Evolutionary conservation across 305 asterid species (phyloP), one percentile per base, ranked within the genome.

Genomic region (Fraxinus latifolia): DNA sequence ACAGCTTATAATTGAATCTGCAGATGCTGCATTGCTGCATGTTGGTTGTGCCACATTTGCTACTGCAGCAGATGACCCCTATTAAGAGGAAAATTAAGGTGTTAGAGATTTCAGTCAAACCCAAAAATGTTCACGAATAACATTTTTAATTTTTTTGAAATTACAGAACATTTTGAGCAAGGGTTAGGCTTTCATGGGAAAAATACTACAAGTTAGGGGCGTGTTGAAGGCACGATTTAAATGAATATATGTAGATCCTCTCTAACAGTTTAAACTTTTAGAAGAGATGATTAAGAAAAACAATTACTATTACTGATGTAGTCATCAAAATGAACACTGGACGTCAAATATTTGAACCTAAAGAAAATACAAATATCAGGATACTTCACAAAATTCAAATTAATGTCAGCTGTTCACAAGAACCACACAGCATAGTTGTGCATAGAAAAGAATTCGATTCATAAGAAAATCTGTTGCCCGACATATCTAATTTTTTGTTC

Each of bases 1-100:
- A 70, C 92, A 84, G 42, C 91, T 89, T 84, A 81, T 84, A 29
- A 75, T 67, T 76, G 92, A 86, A 50, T 89, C 91, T n/a, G 81
- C 82, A 7, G 91, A 88, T 21, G 84, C 90, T 71, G 84, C 90
- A 79, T 84, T 85, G 83, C 91, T 88, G 82, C 89, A 88, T 29
- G 88, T 78, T 78, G 87, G 87, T 79, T 87, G 88, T 77, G 82
- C 19, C 9, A 79, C 53, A 9, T 67, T 86, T 68, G 76, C 74
- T 82, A 33, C 77, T 74, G 85, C 87, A 68, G 32, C 15, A 55
- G 88, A 78, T 70, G 87, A 82, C 12, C 83, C 89, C 91, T 86
- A 65, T 31, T 44, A 76, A 74, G 12, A 58, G 31, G 55, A 25
- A 29, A 34, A 85, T 7, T 73, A 44, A 68, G 1, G 6, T 15